Evolutionary conservation across 108 stramenopile genomes (phyloP).

Genomic region (Aurantiochytrium sp.): DNA sequence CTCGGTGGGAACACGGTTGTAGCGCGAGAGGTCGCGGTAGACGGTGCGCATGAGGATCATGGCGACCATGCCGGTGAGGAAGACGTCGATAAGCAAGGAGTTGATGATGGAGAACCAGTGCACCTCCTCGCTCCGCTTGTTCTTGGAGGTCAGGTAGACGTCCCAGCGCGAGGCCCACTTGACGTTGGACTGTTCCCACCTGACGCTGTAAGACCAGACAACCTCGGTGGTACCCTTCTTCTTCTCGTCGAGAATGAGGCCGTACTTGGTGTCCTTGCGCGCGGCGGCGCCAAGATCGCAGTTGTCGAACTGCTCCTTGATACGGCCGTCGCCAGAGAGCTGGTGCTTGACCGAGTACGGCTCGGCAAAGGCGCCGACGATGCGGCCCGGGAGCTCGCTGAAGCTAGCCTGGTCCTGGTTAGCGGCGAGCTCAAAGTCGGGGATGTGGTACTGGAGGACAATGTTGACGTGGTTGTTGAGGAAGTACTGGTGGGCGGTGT

Average conservation of each 20-base stretch:
- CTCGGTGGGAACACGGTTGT: constrained; percentile 82
- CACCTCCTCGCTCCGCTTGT: constrained; percentile 84
- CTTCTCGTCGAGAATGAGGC: constrained; percentile 48
- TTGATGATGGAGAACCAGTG: constrained; percentile 96
- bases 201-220: constrained; percentile 96
- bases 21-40: constrained; percentile 84
- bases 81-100: constrained; percentile 84
- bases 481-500: neutral
- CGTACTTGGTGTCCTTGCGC: constrained; percentile 44
- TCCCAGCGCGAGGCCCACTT: constrained; percentile 97
- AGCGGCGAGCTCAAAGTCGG: constrained; percentile 56
- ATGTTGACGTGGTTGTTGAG: constrained; percentile 94
- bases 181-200: constrained; percentile 78
- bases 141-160: constrained; percentile 85
- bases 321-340: neutral
- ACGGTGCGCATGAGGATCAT: constrained; percentile 90
- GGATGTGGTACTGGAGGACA: constrained; percentile 76
- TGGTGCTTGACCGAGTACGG: constrained; percentile 80
- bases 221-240: constrained; percentile 63
- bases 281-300: constrained; percentile 70
- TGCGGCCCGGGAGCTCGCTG: constrained; percentile 69
- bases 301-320: constrained; percentile 47
- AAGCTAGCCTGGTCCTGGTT: constrained; percentile 40
- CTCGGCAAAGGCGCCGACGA: constrained; percentile 89
- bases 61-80: constrained; percentile 86